Evolutionary conservation across 345 rosid genomes (phyloP).

Genomic region (Citrus trifoliata): DNA sequence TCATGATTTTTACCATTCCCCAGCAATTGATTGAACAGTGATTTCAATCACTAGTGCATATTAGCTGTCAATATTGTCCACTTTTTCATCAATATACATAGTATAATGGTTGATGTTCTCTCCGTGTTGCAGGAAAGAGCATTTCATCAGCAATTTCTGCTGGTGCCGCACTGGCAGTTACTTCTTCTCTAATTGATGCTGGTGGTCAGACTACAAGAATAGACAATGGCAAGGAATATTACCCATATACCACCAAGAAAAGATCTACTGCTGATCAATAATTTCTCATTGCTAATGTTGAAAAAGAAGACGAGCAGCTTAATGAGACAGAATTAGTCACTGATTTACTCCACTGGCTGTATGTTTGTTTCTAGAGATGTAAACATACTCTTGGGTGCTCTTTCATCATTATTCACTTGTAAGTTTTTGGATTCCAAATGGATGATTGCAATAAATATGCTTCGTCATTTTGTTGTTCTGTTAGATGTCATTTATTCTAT

Average conservation of each 20-base stretch:
- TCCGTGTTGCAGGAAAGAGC: slow-evolving; percentile 62
- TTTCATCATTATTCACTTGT: slow-evolving; percentile 11
- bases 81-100: background rate
- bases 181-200: slow-evolving; percentile 76
- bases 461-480: slow-evolving; percentile 11
- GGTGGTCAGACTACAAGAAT: slow-evolving; percentile 93
- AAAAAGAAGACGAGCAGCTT: slow-evolving; percentile 11
- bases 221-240: slow-evolving; percentile 89
- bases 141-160: slow-evolving; percentile 81
- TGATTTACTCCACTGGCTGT: slow-evolving; percentile 10
- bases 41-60: background rate
- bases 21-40: background rate
- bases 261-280: slow-evolving; percentile 53
- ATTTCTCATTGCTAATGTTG: slow-evolving; percentile 14
- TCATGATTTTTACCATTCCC: background rate
- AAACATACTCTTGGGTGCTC: slow-evolving; percentile 27
- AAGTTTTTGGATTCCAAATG: slow-evolving; percentile 7
- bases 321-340: background rate
- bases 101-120: background rate
- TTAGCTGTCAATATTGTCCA: background rate
- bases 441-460: slow-evolving; percentile 23
- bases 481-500: background rate
- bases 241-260: slow-evolving; percentile 88
- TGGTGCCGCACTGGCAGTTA: slow-evolving; percentile 82
- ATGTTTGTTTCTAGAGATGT: slow-evolving; percentile 39